These are phyloP conservation scores for Geum urbanum DNA, from an alignment of 306 rosid genomes.

Conservation along the genomic window DNA sequence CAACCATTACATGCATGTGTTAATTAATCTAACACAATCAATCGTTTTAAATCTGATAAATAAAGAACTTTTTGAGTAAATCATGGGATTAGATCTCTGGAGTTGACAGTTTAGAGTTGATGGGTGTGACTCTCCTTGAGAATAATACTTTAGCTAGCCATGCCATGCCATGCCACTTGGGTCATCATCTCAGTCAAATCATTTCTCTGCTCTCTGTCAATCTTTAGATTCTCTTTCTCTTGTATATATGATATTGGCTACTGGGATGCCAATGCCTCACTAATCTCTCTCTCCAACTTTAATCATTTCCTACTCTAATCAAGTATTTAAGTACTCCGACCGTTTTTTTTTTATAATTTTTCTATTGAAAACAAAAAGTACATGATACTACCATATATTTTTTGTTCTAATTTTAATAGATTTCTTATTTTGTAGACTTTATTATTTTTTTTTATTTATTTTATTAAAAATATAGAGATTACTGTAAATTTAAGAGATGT, in stretches of 20 bases:
- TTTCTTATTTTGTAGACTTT: too few relatives aligned
- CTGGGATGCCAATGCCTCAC: constrained; percentile 16
- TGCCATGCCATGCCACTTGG: constrained; percentile 1
- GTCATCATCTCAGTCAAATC: constrained; percentile 27
- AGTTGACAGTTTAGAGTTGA: constrained; percentile 9
- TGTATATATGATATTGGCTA: neutral
- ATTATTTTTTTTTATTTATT: too few relatives aligned
- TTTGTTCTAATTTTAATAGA: too few relatives aligned
- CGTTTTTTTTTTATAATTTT: too few relatives aligned
- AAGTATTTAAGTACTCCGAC: neutral
- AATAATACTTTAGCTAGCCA: constrained; percentile 22
- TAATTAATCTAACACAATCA: neutral
- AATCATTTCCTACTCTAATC: constrained; percentile 15
- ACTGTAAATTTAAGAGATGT: too few relatives aligned
- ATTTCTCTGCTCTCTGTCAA: constrained; percentile 29
- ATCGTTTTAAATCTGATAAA: neutral
- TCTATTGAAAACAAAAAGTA: too few relatives aligned
- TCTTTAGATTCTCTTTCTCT: constrained; percentile 14
- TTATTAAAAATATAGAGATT: too few relatives aligned
- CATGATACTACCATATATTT: too few relatives aligned
- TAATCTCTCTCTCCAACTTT: neutral
- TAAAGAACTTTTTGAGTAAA: neutral
- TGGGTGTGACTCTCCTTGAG: constrained; percentile 17
- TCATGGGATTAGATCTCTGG: neutral
- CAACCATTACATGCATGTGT: neutral